Base-by-base conservation (phyloP, 192 early-diverging fungal species). In the Coemansia sp. region DNA sequence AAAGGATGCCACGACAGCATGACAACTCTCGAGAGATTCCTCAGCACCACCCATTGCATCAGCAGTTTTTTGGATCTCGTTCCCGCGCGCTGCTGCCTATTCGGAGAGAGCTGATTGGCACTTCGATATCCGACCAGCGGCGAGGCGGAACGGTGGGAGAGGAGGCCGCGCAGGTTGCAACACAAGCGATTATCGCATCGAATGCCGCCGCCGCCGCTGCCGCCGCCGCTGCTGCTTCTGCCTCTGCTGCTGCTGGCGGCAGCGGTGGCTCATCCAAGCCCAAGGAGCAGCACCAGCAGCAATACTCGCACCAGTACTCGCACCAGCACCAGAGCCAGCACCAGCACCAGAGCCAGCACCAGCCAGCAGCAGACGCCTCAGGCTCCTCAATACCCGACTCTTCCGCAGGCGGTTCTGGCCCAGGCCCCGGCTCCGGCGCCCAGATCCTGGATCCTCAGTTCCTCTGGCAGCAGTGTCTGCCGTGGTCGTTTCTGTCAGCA, bases 21-120 rank as follows among this genome's bases (percentile, higher is more conserved):
- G 26, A 54, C 6, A 26, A 54, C 13, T 54, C 52, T 16, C 61
- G 56, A 45, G 38, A 44, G 11, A 44, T 41, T 8, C 62, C 42
- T 6, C 52, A 41, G 32, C 41, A 66, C 49, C 63, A 71, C 47
- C 54, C 62, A 3, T 42, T 43, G 9, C 67, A 75, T 5, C 72
- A 64, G 38, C 56, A 67, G 32, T 75, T 75, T 44, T 75, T 75
- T 58, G 72, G 57, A 12, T 7, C 72, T 6, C 72, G 72, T 2
- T 48, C 61, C 9, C 43, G 18, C 1, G 72, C 68, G 42, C 49
- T 75, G 11, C 47, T 75, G 37, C 67, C 72, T 16, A 75, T 75
- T 10, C 67, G 53, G 12, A 61, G 72, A 15, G 72, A 75, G 44
- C 45, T 75, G 18, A 75, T 75, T 42, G 63, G 52, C 19, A 54